Evolutionary conservation across 2,329 filamentous ascomycete genomes (phyloP).

Genomic region (Penicillium polonicum): DNA sequence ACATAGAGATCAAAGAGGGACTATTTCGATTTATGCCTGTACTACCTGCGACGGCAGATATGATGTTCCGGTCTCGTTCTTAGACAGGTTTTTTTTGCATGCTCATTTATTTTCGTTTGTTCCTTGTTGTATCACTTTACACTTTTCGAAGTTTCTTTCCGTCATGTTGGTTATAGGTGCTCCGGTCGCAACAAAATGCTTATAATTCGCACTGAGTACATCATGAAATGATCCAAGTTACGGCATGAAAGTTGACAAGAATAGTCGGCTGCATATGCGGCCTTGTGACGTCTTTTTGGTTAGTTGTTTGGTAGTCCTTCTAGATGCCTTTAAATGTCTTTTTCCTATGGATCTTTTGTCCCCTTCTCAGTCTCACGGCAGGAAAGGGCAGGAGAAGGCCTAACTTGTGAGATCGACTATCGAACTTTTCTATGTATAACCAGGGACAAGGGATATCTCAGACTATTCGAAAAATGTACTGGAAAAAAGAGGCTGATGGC

Average conservation of each 20-base stretch:
- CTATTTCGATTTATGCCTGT: slow-evolving; percentile 32
- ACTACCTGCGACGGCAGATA: slow-evolving; percentile 32
- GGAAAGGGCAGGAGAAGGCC: neutral
- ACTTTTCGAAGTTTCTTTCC: slow-evolving; percentile 18
- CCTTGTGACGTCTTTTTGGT: neutral
- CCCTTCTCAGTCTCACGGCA: neutral
- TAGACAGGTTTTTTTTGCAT: slow-evolving; percentile 38
- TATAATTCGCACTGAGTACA: slow-evolving; percentile 9
- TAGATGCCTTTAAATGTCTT: neutral
- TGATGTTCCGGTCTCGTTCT: slow-evolving; percentile 32
- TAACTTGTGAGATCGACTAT: neutral
- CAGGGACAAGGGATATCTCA: neutral
- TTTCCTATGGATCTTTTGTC: neutral
- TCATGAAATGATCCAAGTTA: neutral
- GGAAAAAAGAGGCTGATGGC: neutral
- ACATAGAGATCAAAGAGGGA: slow-evolving; percentile 40
- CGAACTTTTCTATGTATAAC: neutral
- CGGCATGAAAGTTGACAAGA: neutral
- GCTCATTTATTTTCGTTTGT: slow-evolving; percentile 29
- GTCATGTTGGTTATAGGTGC: slow-evolving; percentile 21
- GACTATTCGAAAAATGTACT: neutral
- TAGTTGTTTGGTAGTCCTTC: neutral
- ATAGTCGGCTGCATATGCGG: neutral
- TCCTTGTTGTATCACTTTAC: slow-evolving; percentile 26
- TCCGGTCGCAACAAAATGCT: slow-evolving; percentile 16